Base-by-base conservation (phyloP, 2,329 filamentous ascomycete genomes). In the Diaporthe ilicicola region DNA sequence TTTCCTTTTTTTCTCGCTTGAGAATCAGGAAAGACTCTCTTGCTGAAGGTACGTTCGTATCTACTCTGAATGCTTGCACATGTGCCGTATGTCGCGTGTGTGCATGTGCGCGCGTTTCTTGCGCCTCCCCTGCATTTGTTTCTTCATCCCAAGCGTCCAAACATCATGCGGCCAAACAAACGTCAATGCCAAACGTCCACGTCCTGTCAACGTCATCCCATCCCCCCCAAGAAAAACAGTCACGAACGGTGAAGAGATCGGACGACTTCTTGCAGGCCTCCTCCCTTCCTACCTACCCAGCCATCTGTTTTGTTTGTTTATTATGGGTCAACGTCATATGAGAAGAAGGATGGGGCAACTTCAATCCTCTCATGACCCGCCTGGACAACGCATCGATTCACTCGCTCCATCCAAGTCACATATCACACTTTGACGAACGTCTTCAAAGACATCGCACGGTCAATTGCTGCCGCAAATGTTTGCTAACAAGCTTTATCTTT, bases 31-130 rank as follows among this genome's bases (percentile, higher is more conserved):
- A 48, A 29, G n/a, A 67, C 27, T 42, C 48, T 53, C 24, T 66
- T 66, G 39, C 48, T 54, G 22, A 55, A 70, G 68, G 68, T 70
- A 39, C 51, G 68, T 70, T 66, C 29, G n/a, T 56, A 15, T 29
- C 22, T 29, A 12, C 51, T 19, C 4, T 29, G 13, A 8, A 27
- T 32, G 50, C n/a, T n/a, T n/a, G 51, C 19, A 15, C 29, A 27
- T 27, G 27, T 54, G 22, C 48, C 48, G 12, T 7, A 7, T 10
- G 51, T n/a, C n/a, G 9, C 13, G 37, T 39, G 9, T 39, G 6
- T 39, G 37, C 13, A 10, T 39, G 37, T 15, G 8, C 13, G 37
- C 37, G 27, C 15, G 59, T 64, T 64, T 50, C 59, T 44, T 44
- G 59, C 37, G 44, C 29, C 59, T 50, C 27, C 59, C 59, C 44